These are phyloP conservation scores for Trichopus zeylanicus DNA, from an alignment of 116 monocot species.

Conservation along the genomic window DNA sequence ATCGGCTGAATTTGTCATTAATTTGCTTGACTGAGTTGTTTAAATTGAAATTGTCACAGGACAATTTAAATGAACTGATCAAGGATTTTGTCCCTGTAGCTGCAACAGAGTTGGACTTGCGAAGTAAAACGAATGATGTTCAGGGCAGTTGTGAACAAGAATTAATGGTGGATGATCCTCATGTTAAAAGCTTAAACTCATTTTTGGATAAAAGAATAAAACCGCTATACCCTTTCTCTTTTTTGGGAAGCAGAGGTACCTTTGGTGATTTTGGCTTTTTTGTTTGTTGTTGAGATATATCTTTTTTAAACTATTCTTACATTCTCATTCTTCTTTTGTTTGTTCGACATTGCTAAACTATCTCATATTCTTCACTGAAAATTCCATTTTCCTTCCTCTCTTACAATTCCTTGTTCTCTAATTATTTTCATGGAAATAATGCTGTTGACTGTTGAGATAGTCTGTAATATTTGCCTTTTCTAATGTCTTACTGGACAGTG, in stretches of 20 bases:
- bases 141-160: slow-evolving; percentile 8
- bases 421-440: too few relatives aligned
- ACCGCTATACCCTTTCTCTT: slow-evolving; percentile 32
- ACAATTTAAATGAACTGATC: slow-evolving; percentile 30
- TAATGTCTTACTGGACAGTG: too few relatives aligned
- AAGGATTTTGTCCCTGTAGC: slow-evolving; percentile 29
- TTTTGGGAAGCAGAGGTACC: slow-evolving; percentile 77
- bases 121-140: slow-evolving; percentile 4
- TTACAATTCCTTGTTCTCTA: too few relatives aligned
- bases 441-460: too few relatives aligned
- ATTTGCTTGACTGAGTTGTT: slow-evolving; percentile 65
- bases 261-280: too few relatives aligned
- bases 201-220: slow-evolving; percentile 47
- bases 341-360: too few relatives aligned
- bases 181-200: slow-evolving; percentile 20
- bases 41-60: slow-evolving; percentile 19
- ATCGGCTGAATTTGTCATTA: slow-evolving; percentile 36
- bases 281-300: too few relatives aligned
- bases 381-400: too few relatives aligned
- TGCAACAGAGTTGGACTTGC: slow-evolving; percentile 18
- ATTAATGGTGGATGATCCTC: slow-evolving; percentile 3
- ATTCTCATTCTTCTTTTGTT: too few relatives aligned
- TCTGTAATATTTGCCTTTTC: too few relatives aligned
- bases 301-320: too few relatives aligned
- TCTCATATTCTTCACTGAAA: too few relatives aligned